A percentile compares a stretch with the other conserved stretches of the same genome.
Conservation (phyloP, 768 basidiomycete species). For the Crassisporium funariophilum region DNA sequence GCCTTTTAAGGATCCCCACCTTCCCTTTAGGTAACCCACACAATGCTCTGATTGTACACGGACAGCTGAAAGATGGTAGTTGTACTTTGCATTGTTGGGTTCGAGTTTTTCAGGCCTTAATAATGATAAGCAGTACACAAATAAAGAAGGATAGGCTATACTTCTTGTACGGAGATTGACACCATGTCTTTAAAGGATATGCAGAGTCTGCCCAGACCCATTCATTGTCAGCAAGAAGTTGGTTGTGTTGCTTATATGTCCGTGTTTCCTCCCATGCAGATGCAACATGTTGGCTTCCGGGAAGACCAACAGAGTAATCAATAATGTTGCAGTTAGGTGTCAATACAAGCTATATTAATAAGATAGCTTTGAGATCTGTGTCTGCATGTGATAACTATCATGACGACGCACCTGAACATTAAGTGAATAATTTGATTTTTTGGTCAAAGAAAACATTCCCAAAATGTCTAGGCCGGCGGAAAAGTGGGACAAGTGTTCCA, state of each 20-base stretch:
- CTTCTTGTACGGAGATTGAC: constrained; percentile 19
- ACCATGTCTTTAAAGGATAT: constrained; percentile 28
- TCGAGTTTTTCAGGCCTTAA: constrained; percentile 23
- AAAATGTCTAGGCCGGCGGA: constrained; percentile 29
- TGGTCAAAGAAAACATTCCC: constrained; percentile 40
- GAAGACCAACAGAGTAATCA: constrained; percentile 34
- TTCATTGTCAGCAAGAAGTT: constrained; percentile 26
- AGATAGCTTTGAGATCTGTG: neutral
- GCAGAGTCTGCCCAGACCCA: constrained; percentile 43
- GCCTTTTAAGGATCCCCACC: constrained; percentile 26
- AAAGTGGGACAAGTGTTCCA: constrained; percentile 39
- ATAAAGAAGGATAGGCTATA: constrained; percentile 5
- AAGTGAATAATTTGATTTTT: constrained; percentile 39
- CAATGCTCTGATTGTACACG: constrained; percentile 32
- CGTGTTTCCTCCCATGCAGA: constrained; percentile 31
- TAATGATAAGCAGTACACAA: neutral
- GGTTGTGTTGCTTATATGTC: constrained; percentile 19
- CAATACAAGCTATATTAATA: constrained; percentile 20
- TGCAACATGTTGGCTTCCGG: constrained; percentile 39
- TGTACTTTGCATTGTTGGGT: constrained; percentile 20
- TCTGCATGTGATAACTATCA: neutral
- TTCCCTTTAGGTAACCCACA: constrained; percentile 32
- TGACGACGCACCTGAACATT: constrained; percentile 34
- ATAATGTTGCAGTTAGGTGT: constrained; percentile 36
- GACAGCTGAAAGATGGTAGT: constrained; percentile 28